Evolutionary conservation across 441 rosid genomes (phyloP).

Genomic region (Adansonia madagascariensis): DNA sequence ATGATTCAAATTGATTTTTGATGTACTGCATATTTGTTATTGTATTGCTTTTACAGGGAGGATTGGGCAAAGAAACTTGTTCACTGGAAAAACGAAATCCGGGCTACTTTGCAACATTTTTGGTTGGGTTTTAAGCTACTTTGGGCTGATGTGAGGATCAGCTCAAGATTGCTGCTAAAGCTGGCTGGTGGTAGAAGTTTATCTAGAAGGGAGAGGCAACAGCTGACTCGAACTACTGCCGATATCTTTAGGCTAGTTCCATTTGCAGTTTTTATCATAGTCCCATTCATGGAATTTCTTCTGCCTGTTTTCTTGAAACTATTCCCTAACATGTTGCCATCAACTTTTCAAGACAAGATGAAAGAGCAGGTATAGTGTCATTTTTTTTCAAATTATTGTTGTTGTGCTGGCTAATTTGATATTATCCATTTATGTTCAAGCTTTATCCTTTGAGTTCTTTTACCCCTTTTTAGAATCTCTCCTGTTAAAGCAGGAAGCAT

Average conservation of each 20-base stretch:
- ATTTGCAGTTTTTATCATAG: constrained; percentile 85
- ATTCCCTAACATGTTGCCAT: constrained; percentile 98
- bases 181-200: constrained; percentile 84
- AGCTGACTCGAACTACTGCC: constrained; percentile 91
- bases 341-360: constrained; percentile 98
- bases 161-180: constrained; percentile 79
- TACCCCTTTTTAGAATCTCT: constrained; percentile 11
- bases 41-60: constrained; percentile 46
- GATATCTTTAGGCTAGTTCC: constrained; percentile 98
- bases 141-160: constrained; percentile 87
- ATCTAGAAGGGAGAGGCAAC: constrained; percentile 95
- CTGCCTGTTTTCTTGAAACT: constrained; percentile 78
- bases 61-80: constrained; percentile 68
- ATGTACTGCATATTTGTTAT: constrained; percentile 27
- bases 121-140: constrained; percentile 89
- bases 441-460: neutral
- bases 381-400: neutral
- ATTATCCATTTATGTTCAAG: neutral
- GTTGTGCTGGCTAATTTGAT: constrained; percentile 6
- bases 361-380: constrained; percentile 74
- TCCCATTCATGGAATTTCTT: constrained; percentile 91
- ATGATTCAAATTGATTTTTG: constrained; percentile 21
- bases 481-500: constrained; percentile 10
- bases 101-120: constrained; percentile 73
- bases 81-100: constrained; percentile 69